A percentile compares a stretch with the other conserved stretches of the same genome.
Conservation (phyloP, 345 rosid genomes). For the Trapa bicornis region DNA sequence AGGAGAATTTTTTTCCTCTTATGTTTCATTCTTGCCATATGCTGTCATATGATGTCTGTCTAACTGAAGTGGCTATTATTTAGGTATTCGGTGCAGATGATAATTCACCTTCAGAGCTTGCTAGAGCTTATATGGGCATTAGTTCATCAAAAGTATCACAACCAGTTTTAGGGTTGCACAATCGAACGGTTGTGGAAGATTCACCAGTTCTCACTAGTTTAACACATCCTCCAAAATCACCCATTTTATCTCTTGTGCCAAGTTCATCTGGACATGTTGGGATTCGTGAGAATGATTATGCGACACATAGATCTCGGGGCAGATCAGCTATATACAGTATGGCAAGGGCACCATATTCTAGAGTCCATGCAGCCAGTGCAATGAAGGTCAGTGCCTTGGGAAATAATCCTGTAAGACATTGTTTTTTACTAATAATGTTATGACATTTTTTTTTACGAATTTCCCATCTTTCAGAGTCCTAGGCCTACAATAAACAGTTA, state of each 20-base stretch:
- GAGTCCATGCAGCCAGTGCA: constrained; percentile 33
- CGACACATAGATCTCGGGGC: constrained; percentile 69
- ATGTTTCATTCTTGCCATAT: not conserved
- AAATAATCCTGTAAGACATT: not conserved
- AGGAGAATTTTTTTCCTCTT: constrained; percentile 11
- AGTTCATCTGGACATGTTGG: constrained; percentile 34
- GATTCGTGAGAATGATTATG: constrained; percentile 50
- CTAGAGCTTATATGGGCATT: constrained; percentile 89
- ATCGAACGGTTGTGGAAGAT: constrained; percentile 37
- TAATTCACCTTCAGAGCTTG: constrained; percentile 89
- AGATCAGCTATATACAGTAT: constrained; percentile 84
- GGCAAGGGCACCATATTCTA: constrained; percentile 81
- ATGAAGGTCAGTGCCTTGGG: constrained; percentile 35
- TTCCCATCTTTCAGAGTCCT: constrained; percentile 22
- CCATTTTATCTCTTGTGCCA: constrained; percentile 38
- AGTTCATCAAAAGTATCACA: constrained; percentile 65
- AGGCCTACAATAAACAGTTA: constrained; percentile 16
- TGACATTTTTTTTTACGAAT: not conserved
- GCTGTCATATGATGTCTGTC: constrained; percentile 3
- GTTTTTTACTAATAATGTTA: constrained; percentile 1
- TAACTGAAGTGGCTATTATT: constrained; percentile 12
- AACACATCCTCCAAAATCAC: constrained; percentile 30
- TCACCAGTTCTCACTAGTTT: constrained; percentile 22
- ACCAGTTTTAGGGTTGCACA: constrained; percentile 30
- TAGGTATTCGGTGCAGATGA: constrained; percentile 64